Conservation (phyloP, 306 rosid species). For the Quillaja saponaria region DNA sequence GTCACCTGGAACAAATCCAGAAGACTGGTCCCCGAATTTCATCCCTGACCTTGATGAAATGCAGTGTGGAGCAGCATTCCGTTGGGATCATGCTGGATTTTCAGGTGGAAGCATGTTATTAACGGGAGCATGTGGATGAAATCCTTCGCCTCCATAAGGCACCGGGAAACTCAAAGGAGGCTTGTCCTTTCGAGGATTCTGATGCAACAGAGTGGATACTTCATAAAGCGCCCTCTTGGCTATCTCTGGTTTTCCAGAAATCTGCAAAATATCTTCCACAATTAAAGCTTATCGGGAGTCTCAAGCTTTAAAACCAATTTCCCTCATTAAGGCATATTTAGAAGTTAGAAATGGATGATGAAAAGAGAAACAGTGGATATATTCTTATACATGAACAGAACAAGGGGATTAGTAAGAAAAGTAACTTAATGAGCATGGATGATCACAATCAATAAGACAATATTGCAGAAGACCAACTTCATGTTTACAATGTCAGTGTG, state of each 20-base stretch:
- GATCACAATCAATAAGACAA: too few species aligned
- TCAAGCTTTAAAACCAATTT: not conserved
- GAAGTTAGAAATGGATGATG: not conserved
- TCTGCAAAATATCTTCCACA: constrained; percentile 30
- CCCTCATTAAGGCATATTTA: constrained; percentile 1
- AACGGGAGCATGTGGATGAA: constrained; percentile 27
- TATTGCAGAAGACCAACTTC: too few species aligned
- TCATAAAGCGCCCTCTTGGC: constrained; percentile 41
- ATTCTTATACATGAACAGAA: too few species aligned
- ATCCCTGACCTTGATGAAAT: constrained; percentile 25
- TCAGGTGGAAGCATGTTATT: constrained; percentile 23
- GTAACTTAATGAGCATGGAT: too few species aligned
- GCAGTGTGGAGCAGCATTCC: constrained; percentile 13
- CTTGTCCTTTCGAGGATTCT: constrained; percentile 42
- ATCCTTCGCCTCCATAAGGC: constrained; percentile 33
- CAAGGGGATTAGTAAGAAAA: too few species aligned
- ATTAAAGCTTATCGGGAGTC: constrained; percentile 14
- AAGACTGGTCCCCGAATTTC: constrained; percentile 20
- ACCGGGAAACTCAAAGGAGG: constrained; percentile 18
- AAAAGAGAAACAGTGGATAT: too few species aligned
- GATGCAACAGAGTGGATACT: constrained; percentile 38
- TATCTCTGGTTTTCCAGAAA: constrained; percentile 37
- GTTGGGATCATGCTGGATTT: constrained; percentile 33
- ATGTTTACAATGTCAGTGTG: too few species aligned
- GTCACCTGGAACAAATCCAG: constrained; percentile 18